Base-by-base conservation (phyloP, 2,329 filamentous ascomycete genomes). In the Ascochyta fabae region DNA sequence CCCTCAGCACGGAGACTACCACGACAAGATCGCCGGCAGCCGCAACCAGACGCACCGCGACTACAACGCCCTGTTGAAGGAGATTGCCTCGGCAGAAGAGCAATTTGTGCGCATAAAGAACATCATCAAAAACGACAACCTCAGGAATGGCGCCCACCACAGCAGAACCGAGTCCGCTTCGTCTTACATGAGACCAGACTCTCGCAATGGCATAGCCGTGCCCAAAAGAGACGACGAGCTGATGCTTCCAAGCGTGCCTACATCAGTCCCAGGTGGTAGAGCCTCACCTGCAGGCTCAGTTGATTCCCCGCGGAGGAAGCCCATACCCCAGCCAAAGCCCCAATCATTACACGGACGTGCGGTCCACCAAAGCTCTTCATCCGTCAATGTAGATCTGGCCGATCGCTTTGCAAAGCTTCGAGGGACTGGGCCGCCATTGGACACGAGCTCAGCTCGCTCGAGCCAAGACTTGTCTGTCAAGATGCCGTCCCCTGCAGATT, bases 1-100 rank as follows among this genome's bases (percentile, higher is more conserved):
- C 24, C 90, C 91, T 2, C 82, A 82, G 33, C 92, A 96, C 72
- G 86, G 84, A 53, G 90, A 94, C 59, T 96, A 87, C 73, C 66
- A 71, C 42, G 84, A 86, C 26, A 81, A 83, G 47, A 79, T 92
- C 54, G 84, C 86, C 64, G 77, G 76, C 34, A 84, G 87, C 60
- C 79, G 78, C 48, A 76, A 75, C 44, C 76, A 74, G 60, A 80
- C 77, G 75, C 76, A 80, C 62, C 77, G 78, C 54, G 78, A 81
- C 58, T 83, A 85, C 54, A 61, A 62, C 53, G 48, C 65, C 4
- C 48, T 61, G 5, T 12, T 62, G 40, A 60, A 74, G 56, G 69
- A 76, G 39, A 67, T 77, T 29, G 64, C 64, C 38, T 62, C 71
- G 8, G 71, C 72, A 43, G 72, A 78, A 47, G 76, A 79, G 44